Conservation (phyloP, 2,329 filamentous ascomycete genomes). For the Penicillium vulpinum region DNA sequence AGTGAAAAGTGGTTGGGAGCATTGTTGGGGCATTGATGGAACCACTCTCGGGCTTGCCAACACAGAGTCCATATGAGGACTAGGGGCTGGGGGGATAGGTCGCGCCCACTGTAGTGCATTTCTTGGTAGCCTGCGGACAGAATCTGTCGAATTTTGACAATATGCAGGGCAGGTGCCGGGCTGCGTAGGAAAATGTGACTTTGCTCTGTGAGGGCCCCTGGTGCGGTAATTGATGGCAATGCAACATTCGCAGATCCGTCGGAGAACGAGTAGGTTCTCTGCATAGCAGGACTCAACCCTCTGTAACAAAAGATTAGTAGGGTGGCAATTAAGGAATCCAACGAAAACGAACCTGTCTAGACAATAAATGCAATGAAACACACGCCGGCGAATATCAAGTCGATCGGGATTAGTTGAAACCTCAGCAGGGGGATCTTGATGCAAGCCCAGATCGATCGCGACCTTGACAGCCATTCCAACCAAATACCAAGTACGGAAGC, state of each 20-base stretch:
- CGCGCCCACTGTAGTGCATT: slow-evolving; percentile 75
- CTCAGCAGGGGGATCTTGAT: slow-evolving; percentile 81
- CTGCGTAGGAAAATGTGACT: slow-evolving; percentile 53
- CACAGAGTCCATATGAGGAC: slow-evolving; percentile 43
- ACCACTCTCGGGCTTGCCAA: slow-evolving; percentile 71
- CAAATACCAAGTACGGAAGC: slow-evolving; percentile 92
- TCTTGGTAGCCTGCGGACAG: slow-evolving; percentile 90
- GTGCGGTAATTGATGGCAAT: slow-evolving; percentile 60
- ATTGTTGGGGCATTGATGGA: slow-evolving; percentile 68
- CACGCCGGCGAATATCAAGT: slow-evolving; percentile 74
- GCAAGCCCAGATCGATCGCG: slow-evolving; percentile 84
- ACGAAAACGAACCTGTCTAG: slow-evolving; percentile 68
- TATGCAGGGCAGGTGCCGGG: slow-evolving; percentile 69
- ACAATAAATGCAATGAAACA: slow-evolving; percentile 89
- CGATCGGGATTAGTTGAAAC: slow-evolving; percentile 66
- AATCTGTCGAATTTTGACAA: slow-evolving; percentile 80
- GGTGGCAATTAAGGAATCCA: neutral
- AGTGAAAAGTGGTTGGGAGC: slow-evolving; percentile 67
- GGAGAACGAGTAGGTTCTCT: slow-evolving; percentile 87
- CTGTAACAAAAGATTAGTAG: slow-evolving; percentile 46
- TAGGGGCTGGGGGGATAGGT: slow-evolving; percentile 66
- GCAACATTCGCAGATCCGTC: slow-evolving; percentile 82
- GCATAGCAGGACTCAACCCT: slow-evolving; percentile 83
- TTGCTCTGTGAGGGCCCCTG: slow-evolving; percentile 44
- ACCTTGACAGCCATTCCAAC: slow-evolving; percentile 87